Base-by-base conservation (phyloP, 2,329 filamentous ascomycete species). In the Cercospora beticola region DNA sequence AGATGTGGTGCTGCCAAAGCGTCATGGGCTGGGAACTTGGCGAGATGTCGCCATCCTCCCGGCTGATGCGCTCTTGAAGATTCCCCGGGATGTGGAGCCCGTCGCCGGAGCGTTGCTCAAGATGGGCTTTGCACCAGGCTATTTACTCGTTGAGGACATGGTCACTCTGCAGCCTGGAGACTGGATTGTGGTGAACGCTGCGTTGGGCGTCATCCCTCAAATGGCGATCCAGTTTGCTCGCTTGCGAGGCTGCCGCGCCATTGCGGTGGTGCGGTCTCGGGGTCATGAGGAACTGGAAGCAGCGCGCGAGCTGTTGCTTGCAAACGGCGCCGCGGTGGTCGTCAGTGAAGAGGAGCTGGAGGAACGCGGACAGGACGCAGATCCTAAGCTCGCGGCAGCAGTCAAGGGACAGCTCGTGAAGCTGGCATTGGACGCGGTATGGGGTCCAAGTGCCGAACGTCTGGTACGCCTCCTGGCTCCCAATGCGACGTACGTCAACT, bases 101-200 rank as follows among this genome's bases (percentile, higher is more conserved):
- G n/a, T 33, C 4, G 57, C 57, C 16, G 57, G 57, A 14, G 57
- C 57, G 57, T 33, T 59, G n/a, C 57, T 59, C 21, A 59, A 59
- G 57, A 59, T 59, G 57, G 57, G 57, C 21, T 59, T 59, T 31
- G 57, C 57, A 31, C 57, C 57, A 31, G 57, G 57, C 28, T 59
- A 59, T 10, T 5, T 59, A 4, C 16, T 59, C 7, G 33, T 59
- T 31, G 57, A 59, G 57, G 57, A 59, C 28, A 59, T 31, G 36
- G 36, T 43, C 36, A 43, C 36, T 1, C 16, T 43, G 36, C 36
- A 43, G 36, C 36, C 36, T 43, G 36, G 36, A 8, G 36, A 43
- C 36, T 43, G 36, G 36, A n/a, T 43, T 6, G 36, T 43, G 16
- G 36, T 43, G 36, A 43, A 43, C 16, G 36, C 36, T 43, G 36